phyloP scores from a whole-genome alignment of 768 basidiomycete genomes.

The Termitomyces sp. region DNA sequence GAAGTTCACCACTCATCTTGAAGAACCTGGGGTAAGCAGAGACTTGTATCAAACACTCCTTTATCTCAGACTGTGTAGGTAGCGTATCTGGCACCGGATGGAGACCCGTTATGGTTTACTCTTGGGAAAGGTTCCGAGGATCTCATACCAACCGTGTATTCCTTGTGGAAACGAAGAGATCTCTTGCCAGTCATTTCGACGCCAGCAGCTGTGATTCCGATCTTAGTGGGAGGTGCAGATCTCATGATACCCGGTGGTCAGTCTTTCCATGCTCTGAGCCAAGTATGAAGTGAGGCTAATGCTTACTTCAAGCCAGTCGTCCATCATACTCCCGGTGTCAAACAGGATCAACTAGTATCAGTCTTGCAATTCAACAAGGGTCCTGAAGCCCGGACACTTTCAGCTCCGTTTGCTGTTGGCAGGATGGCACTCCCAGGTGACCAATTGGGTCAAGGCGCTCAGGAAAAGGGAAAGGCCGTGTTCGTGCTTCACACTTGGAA shows the following conservation, averaged over 20 bases:
- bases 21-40: conserved; percentile 54
- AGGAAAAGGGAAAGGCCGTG: conserved; percentile 75
- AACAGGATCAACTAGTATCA: conserved; percentile 52
- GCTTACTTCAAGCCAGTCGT: conserved; percentile 47
- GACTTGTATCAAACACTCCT: not conserved
- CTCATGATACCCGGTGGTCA: conserved; percentile 84
- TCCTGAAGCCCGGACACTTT: conserved; percentile 27
- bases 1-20: conserved; percentile 61
- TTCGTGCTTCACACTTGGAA: conserved; percentile 70
- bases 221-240: conserved; percentile 76
- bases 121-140: conserved; percentile 62
- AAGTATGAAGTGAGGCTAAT: not conserved
- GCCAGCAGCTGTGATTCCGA: conserved; percentile 62
- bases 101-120: conserved; percentile 77
- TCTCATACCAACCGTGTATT: conserved; percentile 77
- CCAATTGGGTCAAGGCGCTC: conserved; percentile 32
- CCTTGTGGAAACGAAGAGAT: conserved; percentile 68
- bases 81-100: conserved; percentile 55
- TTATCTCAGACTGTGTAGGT: conserved; percentile 31
- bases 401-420: conserved; percentile 72
- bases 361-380: conserved; percentile 43
- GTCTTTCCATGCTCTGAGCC: conserved; percentile 16
- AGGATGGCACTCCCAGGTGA: conserved; percentile 55
- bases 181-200: conserved; percentile 71
- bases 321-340: conserved; percentile 38